Evolutionary conservation across 2,329 filamentous ascomycete genomes (phyloP), one percentile per base, ranked within the genome.

Genomic region (Pseudogymnoascus sp.): DNA sequence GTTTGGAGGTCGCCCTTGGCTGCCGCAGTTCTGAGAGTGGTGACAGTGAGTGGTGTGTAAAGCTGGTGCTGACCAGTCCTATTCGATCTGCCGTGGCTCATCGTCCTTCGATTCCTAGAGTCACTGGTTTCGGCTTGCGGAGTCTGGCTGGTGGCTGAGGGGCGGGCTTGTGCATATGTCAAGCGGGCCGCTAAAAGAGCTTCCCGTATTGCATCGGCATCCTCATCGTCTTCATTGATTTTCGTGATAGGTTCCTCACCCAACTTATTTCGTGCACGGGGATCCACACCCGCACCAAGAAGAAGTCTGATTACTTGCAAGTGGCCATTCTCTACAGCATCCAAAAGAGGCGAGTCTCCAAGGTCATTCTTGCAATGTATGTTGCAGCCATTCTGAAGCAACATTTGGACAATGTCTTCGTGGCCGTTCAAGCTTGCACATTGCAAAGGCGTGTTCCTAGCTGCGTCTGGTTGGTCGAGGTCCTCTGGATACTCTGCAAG

Each of bases 261-360:
- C 69, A 92, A 89, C n/a, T 91, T 87, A 72, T 97, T 97, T 55
- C 92, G 88, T 68, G 92, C 90, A 59, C 92, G 87, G 59, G 95
- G 95, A 71, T 99, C 96, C 11, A 96, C 93, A 9, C 93, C 93
- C 63, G 93, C 88, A 62, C 89, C 85, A 2, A 99, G 80, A 35
- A 99, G 79, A 8, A 96, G 80, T 70, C 87, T 90, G 43, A 99
- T 90, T 3, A 97, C 93, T 16, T 89, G 90, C 6, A 96, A 74
- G 72, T 99, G 93, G 0, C 91, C 91, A 70, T 99, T 99, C 69
- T 97, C 95, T 28, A 97, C 92, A 4, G 95, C 95, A 78, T 99
- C 95, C 61, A 99, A 88, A 37, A 99, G 82, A 28, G 95, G 95
- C 0, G 95, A 97, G 70, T 99, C 95, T 70, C 91, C 91, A 69